Evolutionary conservation across 2,329 filamentous ascomycete genomes (phyloP).

Genomic region (Huntiella bhutanensis): DNA sequence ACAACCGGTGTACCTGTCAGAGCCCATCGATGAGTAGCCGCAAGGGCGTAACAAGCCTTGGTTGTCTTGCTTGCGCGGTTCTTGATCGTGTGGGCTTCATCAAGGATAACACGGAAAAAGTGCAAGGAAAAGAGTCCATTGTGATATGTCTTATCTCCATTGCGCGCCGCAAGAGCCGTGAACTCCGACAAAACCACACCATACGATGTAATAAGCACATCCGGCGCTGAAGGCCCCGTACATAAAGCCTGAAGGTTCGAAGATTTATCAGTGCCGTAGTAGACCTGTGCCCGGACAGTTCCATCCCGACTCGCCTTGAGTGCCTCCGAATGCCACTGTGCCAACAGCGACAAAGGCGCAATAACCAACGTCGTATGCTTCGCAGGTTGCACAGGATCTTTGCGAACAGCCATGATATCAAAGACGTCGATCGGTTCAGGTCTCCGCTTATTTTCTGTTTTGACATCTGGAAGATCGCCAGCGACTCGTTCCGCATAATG

Average conservation of each 20-base stretch:
- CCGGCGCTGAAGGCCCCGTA: conserved; percentile 64
- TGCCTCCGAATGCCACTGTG: conserved; percentile 93
- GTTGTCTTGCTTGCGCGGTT: conserved; percentile 79
- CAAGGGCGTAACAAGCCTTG: conserved; percentile 81
- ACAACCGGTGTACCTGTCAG: conserved; percentile 93
- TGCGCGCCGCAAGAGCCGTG: conserved; percentile 18
- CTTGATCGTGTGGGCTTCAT: conserved; percentile 92
- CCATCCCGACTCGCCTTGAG: conserved; percentile 75
- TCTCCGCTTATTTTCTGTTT: background rate
- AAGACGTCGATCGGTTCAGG: conserved; percentile 2
- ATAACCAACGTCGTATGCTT: conserved; percentile 85
- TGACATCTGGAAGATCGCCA: background rate
- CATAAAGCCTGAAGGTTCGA: conserved; percentile 64
- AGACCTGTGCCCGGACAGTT: conserved; percentile 67
- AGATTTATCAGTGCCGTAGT: conserved; percentile 77
- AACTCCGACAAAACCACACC: conserved; percentile 83
- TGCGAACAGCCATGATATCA: conserved; percentile 1
- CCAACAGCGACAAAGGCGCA: conserved; percentile 91
- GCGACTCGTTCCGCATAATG: background rate
- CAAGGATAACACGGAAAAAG: conserved; percentile 87
- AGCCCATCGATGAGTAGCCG: conserved; percentile 74
- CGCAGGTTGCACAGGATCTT: conserved; percentile 36
- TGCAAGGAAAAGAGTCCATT: conserved; percentile 75
- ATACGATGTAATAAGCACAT: conserved; percentile 88
- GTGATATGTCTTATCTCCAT: conserved; percentile 45